Evolutionary conservation across 1,284 basidiomycete genomes (phyloP), one percentile per base, ranked within the genome.

Genomic region (Neolentinus lepideus): DNA sequence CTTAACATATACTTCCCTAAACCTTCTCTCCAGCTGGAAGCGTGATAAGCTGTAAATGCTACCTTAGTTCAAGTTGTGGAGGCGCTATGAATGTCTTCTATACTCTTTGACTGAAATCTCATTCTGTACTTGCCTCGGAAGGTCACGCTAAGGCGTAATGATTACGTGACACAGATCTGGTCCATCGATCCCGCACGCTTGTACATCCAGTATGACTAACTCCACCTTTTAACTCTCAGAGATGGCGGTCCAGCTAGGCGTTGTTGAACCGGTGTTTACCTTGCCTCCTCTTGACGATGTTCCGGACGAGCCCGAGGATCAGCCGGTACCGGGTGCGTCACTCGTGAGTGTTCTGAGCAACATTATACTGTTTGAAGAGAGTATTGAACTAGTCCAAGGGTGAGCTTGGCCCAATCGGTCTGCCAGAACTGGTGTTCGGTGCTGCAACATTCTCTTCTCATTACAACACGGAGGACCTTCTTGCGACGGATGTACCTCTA

Each of bases 391-490:
- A 27, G 26, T 26, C 36, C 64, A 63, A 64, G 60, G 38, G 59
- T 67, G 62, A 61, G 57, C 50, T 71, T 35, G 75, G 72, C 14
- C 57, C 68, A 1, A 56, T 70, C 29, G 58, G 62, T 12, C 58
- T 84, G 3, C 79, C 86, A 10, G 74, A 78, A 16, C 64, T 90
- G 26, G 71, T 86, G 1, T 77, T 88, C 10, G 87, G 88, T 11
- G 83, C 83, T 46, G 92, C 83, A 0, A 71, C 90, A 2, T 88
- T 94, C 63, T 90, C 87, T 0, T 76, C 78, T 26, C 75, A 83
- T 51, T 95, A 95, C 67, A 91, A 88, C 59, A 68, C 75, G 12
- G 80, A 85, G 53, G 78, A 78, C n/a, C 72, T 81, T 56, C 68
- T 93, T 25, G 65, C 75, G 21, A 81, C 84, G 50, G 72, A 76